Evolutionary conservation across 257 asterid genomes (phyloP).

Genomic region (Coffea eugenioides): DNA sequence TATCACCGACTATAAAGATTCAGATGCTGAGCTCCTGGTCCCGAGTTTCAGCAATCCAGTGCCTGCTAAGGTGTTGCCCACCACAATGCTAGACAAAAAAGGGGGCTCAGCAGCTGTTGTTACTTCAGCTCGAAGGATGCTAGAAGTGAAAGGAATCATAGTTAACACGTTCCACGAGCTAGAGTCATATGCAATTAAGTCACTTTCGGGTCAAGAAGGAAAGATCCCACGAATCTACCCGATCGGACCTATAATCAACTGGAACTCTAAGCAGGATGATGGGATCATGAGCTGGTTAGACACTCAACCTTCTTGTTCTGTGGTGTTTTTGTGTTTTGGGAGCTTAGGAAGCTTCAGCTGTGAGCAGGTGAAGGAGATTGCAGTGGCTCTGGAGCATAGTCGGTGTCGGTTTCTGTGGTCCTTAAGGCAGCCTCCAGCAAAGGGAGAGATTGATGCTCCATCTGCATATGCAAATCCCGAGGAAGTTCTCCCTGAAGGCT

Average conservation of each 20-base stretch:
- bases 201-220: not conserved
- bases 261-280: slow-evolving; percentile 6
- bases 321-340: slow-evolving; percentile 29
- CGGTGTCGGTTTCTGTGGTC: slow-evolving; percentile 30
- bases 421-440: slow-evolving; percentile 11
- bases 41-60: slow-evolving; percentile 17
- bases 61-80: slow-evolving; percentile 28
- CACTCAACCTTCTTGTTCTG: slow-evolving; percentile 25
- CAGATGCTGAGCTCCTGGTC: slow-evolving; percentile 19
- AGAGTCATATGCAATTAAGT: slow-evolving; percentile 13
- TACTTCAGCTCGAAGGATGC: slow-evolving; percentile 11
- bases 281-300: slow-evolving; percentile 22
- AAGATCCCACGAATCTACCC: slow-evolving; percentile 25
- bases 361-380: slow-evolving; percentile 27
- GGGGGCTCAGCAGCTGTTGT: not conserved
- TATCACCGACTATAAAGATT: slow-evolving; percentile 14
- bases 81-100: slow-evolving; percentile 12
- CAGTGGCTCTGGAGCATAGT: slow-evolving; percentile 19
- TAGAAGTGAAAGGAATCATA: slow-evolving; percentile 23
- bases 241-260: slow-evolving; percentile 25
- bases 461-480: slow-evolving; percentile 12
- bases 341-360: slow-evolving; percentile 25
- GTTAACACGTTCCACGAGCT: slow-evolving; percentile 31
- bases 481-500: slow-evolving; percentile 29
- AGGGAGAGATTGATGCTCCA: slow-evolving; percentile 12